Percentiles rank a stretch among this genome's conserved stretches.
Conservation (phyloP, 257 asterid species). For the Plectranthus barbatus region DNA sequence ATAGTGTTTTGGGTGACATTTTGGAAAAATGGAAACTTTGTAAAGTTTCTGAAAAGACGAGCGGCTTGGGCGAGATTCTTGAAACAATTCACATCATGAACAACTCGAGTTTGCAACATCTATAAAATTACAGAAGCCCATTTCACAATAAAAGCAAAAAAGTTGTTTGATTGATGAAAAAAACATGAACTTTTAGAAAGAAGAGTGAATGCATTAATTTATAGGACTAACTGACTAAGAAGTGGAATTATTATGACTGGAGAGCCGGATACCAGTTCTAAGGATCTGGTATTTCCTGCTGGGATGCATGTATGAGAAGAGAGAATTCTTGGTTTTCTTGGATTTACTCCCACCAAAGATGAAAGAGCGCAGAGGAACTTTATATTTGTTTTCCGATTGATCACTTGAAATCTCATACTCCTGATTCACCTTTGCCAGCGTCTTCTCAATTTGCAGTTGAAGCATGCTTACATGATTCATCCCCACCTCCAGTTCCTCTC, state of each 20-base stretch:
- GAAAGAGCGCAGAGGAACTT: slow-evolving; percentile 40
- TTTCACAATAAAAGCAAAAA: no score
- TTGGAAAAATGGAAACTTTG: no score
- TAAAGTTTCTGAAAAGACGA: no score
- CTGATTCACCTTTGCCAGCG: slow-evolving; percentile 23
- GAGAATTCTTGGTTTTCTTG: slow-evolving; percentile 41
- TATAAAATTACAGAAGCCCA: no score
- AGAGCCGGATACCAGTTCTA: slow-evolving; percentile 22
- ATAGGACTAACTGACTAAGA: no score
- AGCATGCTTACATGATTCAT: slow-evolving; percentile 32
- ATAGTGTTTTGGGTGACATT: no score
- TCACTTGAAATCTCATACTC: slow-evolving; percentile 34
- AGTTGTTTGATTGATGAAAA: background rate
- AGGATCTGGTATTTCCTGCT: slow-evolving; percentile 22
- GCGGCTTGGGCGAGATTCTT: no score
- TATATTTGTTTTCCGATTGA: slow-evolving; percentile 14
- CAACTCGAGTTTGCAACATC: no score
- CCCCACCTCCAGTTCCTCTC: slow-evolving; percentile 41
- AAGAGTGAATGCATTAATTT: no score
- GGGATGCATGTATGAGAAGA: slow-evolving; percentile 42
- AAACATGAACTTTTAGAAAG: background rate
- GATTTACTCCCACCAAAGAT: slow-evolving; percentile 38
- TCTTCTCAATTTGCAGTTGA: slow-evolving; percentile 35
- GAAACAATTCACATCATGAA: no score
- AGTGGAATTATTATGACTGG: slow-evolving; percentile 3